Conservation (phyloP, 345 rosid species). For the Gynandropsis gynandra region DNA sequence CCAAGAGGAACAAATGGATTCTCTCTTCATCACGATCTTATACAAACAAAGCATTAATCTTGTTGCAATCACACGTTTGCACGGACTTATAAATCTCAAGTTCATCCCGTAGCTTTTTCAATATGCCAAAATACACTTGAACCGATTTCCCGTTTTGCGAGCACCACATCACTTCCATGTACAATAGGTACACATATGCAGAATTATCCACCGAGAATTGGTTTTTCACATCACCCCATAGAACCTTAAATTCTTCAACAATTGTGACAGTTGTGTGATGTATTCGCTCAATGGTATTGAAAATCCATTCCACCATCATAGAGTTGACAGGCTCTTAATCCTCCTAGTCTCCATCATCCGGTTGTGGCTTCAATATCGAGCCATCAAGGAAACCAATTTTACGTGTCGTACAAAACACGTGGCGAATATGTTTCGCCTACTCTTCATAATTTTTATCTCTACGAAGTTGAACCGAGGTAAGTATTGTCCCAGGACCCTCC, state of each 20-base stretch:
- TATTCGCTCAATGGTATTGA: background rate
- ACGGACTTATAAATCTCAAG: too few species aligned
- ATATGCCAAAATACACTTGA: background rate
- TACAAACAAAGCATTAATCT: too few species aligned
- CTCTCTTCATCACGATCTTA: background rate
- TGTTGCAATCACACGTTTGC: too few species aligned
- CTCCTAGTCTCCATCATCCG: background rate
- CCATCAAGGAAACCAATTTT: background rate
- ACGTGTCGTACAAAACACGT: background rate
- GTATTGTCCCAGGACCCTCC: too few species aligned
- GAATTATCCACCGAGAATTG: constrained; percentile 1
- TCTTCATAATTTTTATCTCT: too few species aligned
- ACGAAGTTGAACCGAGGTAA: too few species aligned
- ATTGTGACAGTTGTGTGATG: background rate
- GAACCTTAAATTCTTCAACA: background rate
- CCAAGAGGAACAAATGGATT: too few species aligned
- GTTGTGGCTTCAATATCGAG: background rate
- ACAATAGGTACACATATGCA: too few species aligned
- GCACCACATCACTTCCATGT: too few species aligned
- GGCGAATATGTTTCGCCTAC: too few species aligned
- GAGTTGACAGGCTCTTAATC: background rate
- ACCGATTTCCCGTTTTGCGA: background rate
- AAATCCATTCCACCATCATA: too few species aligned
- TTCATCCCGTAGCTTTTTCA: too few species aligned
- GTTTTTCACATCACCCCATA: background rate